Conservation (phyloP, 805 yeast species). For the Zygoascus bituminiphila region DNA sequence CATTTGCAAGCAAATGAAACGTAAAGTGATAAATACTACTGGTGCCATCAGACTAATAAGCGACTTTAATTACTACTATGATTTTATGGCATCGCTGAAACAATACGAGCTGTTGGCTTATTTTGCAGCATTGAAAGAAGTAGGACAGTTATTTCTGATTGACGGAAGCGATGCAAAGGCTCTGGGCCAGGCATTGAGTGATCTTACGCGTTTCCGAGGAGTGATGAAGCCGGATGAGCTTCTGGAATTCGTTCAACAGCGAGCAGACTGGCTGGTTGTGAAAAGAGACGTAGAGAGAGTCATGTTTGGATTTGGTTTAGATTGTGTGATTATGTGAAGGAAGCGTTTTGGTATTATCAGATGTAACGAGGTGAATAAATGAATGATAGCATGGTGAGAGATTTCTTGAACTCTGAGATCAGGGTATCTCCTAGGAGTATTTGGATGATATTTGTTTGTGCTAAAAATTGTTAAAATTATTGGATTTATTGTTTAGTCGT, state of each 20-base stretch:
- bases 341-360: too few relatives aligned
- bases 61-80: conserved; percentile 72
- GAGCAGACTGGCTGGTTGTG: conserved; percentile 79
- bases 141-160: conserved; percentile 77
- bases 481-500: too few relatives aligned
- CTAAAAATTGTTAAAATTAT: too few relatives aligned
- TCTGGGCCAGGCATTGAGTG: conserved; percentile 74
- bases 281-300: conserved; percentile 80
- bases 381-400: too few relatives aligned
- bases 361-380: too few relatives aligned
- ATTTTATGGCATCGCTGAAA: conserved; percentile 51
- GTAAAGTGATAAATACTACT: conserved; percentile 59
- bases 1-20: conserved; percentile 68
- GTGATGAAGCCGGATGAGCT: conserved; percentile 88
- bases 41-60: conserved; percentile 81
- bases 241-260: conserved; percentile 80
- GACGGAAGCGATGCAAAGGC: conserved; percentile 70
- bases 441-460: background rate
- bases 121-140: conserved; percentile 69
- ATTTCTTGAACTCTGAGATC: background rate
- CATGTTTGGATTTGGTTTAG: conserved; percentile 85
- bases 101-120: conserved; percentile 54
- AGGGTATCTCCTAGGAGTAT: background rate
- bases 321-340: conserved; percentile 51
- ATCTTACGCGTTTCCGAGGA: conserved; percentile 78